These are phyloP conservation scores for Oryza nivara DNA, from an alignment of 176 grass and related monocot genomes.

Conservation along the genomic window DNA sequence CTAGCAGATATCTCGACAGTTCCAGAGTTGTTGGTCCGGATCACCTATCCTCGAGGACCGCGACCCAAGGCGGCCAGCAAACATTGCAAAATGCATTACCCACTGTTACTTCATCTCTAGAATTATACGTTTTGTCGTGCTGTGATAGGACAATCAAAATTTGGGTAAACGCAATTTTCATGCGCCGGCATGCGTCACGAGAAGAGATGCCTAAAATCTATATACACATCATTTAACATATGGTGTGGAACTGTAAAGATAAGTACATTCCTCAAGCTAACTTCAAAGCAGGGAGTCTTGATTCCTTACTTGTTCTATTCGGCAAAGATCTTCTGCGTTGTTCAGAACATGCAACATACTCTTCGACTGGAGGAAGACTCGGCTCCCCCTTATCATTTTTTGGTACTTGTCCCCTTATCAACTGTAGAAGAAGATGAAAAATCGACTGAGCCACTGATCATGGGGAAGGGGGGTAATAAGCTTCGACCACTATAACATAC, in stretches of 20 bases:
- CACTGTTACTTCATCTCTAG: not conserved
- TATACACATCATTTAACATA: constrained; percentile 6
- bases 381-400: constrained; percentile 51
- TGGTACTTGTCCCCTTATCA: constrained; percentile 78
- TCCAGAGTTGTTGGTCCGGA: too few relatives aligned
- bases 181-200: not conserved
- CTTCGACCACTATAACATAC: constrained; percentile 42
- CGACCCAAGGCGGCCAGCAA: too few relatives aligned
- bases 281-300: constrained; percentile 51
- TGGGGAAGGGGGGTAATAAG: not conserved
- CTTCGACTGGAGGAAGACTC: constrained; percentile 72
- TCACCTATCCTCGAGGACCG: too few relatives aligned
- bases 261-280: constrained; percentile 55
- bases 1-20: not conserved
- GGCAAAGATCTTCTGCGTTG: constrained; percentile 63
- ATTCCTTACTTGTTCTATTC: constrained; percentile 8
- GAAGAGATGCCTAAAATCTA: constrained; percentile 4
- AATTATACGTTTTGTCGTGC: not conserved
- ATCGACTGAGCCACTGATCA: not conserved
- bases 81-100: not conserved
- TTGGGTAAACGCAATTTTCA: not conserved
- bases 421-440: constrained; percentile 40
- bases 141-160: constrained; percentile 3
- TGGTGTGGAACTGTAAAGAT: not conserved
- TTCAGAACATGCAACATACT: constrained; percentile 68